phyloP scores from a whole-genome alignment of 495 filamentous ascomycete genomes.

The Geoglossum glabrum region DNA sequence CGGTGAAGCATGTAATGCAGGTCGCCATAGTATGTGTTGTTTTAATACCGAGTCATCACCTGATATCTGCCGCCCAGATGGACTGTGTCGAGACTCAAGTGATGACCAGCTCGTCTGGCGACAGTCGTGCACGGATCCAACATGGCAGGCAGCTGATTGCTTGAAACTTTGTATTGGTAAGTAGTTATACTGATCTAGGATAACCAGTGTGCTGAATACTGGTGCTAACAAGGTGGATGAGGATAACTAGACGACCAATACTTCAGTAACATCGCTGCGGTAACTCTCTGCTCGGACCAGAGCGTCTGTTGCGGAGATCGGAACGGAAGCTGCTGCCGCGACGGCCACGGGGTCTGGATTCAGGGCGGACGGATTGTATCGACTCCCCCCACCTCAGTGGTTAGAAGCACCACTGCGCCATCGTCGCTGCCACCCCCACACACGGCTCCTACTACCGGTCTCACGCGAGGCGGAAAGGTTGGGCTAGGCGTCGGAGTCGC shows the following conservation, averaged over 20 bases:
- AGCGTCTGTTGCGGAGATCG: background rate
- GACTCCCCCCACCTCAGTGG: background rate
- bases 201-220: background rate
- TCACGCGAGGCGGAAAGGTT: background rate
- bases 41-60: background rate
- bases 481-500: background rate
- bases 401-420: background rate
- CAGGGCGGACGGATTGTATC: background rate
- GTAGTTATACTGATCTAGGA: background rate
- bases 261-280: background rate
- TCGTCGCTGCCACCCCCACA: background rate
- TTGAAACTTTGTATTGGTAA: background rate
- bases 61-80: background rate
- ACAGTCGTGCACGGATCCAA: background rate
- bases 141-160: background rate
- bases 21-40: background rate
- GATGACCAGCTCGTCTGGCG: background rate
- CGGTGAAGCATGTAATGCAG: background rate
- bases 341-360: background rate
- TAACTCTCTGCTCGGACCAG: background rate
- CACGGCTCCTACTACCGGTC: background rate
- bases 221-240: background rate
- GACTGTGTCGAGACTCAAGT: background rate
- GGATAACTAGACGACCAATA: background rate
- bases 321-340: background rate